These are phyloP conservation scores for Arabidopsis suecica DNA, from an alignment of 345 rosid genomes.

Conservation along the genomic window DNA sequence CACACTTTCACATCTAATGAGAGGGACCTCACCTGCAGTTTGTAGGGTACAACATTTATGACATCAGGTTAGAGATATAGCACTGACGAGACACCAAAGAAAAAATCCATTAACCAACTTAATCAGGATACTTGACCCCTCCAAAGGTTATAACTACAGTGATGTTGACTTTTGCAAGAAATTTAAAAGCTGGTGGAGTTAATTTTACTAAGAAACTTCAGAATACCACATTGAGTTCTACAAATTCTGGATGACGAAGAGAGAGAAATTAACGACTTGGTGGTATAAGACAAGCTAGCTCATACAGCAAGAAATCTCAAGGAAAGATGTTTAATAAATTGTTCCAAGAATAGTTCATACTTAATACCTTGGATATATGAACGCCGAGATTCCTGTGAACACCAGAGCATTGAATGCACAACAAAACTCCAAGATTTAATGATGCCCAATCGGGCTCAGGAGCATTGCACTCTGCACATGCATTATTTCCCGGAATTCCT, in stretches of 20 bases:
- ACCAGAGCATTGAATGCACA: slow-evolving; percentile 96
- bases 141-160: slow-evolving; percentile 16
- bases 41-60: slow-evolving; percentile 27
- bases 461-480: slow-evolving; percentile 88
- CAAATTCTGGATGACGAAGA: not conserved
- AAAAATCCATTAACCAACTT: slow-evolving; percentile 2
- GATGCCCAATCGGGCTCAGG: slow-evolving; percentile 95
- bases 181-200: not conserved
- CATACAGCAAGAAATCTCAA: not conserved
- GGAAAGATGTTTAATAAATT: not conserved
- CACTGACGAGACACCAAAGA: not conserved
- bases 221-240: slow-evolving; percentile 11
- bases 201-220: slow-evolving; percentile 3
- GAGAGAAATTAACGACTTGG: not conserved
- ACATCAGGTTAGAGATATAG: slow-evolving; percentile 24
- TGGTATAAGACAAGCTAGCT: slow-evolving; percentile 1
- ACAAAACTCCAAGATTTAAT: slow-evolving; percentile 82
- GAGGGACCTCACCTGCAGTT: slow-evolving; percentile 83
- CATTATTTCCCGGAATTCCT: slow-evolving; percentile 80
- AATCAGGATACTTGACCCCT: not conserved
- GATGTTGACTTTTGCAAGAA: slow-evolving; percentile 30
- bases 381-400: slow-evolving; percentile 96
- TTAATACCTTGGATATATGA: slow-evolving; percentile 85
- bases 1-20: slow-evolving; percentile 90
- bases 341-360: slow-evolving; percentile 24